Percentiles rank a stretch among this genome's conserved stretches.
Conservation (phyloP, 805 yeast genomes). For the Cyberlindnera bimundalis region DNA sequence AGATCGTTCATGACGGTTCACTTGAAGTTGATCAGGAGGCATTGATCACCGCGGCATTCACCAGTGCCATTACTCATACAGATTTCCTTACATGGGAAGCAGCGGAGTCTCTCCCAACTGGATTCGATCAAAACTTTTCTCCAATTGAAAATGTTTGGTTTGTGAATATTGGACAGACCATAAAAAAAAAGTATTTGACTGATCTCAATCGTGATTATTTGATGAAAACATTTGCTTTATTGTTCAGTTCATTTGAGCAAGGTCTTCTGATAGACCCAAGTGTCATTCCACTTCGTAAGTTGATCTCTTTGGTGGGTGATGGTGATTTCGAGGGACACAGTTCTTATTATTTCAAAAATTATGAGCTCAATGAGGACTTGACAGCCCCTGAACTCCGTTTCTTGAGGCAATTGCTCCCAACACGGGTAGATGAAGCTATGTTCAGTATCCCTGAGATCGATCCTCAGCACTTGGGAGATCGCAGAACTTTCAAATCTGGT, state of each 20-base stretch:
- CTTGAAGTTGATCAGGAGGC: conserved; percentile 23
- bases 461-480: not conserved
- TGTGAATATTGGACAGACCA: conserved; percentile 21
- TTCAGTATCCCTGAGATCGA: conserved; percentile 11
- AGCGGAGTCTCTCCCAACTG: conserved; percentile 7
- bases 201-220: conserved; percentile 30
- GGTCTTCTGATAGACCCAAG: conserved; percentile 54
- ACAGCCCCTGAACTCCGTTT: conserved; percentile 5
- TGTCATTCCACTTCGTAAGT: conserved; percentile 40
- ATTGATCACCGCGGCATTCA: conserved; percentile 8
- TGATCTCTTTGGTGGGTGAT: conserved; percentile 33
- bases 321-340: conserved; percentile 33
- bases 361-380: conserved; percentile 5
- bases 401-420: conserved; percentile 15
- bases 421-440: conserved; percentile 14
- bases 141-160: conserved; percentile 31
- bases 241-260: conserved; percentile 53
- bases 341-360: conserved; percentile 44
- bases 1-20: conserved; percentile 39
- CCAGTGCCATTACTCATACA: conserved; percentile 4
- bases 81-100: conserved; percentile 7
- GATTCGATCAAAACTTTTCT: conserved; percentile 14
- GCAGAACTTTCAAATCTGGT: conserved; percentile 29
- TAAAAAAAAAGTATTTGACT: conserved; percentile 8
- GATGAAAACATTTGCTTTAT: conserved; percentile 48